Evolutionary conservation across 176 grass and related monocot species (phyloP), one percentile per base, ranked within the genome.

Genomic region (Bolboschoenus planiculmis): DNA sequence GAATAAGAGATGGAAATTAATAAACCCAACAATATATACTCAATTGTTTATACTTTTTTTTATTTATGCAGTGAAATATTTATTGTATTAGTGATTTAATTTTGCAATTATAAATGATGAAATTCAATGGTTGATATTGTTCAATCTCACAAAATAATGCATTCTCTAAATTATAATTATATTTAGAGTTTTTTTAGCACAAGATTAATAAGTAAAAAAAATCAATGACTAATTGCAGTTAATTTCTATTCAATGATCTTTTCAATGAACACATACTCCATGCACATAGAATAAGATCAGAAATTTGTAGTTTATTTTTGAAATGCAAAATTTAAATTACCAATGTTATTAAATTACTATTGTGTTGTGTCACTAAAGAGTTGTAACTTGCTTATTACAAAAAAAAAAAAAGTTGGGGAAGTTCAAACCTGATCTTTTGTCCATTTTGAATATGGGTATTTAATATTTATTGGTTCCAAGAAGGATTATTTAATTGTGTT

Each of bases 391-490:
- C 18, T 9, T 3, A 37, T 10, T 3, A 20, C 3, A 20, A 9
- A 18, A 4, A 37, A 8, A 3, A 27, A 27, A 27, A 30, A 7
- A 24, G 23, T 26, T 7, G 23, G 47, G 6, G n/a, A 34, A 7
- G 5, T 36, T 39, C 35, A 37, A 67, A 9, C 6, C 36, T 39
- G 34, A 37, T 20, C 18, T 67, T 35, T 67, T 81, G 54, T 56
- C 6, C 31, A 13, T 20, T 81, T 81, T 61, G 21, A 61, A 81
- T 63, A 29, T 56, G n/a, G 40, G 34, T 56, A 79, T 58, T 68
- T 56, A 78, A 20, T 56, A 79, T 58, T 68, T 56, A 78, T 79
- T 79, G 35, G 0, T 81, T 26, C 33, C 56, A 29, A 57, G 34
- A 63, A 81, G 15, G 37, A 61, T 81, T 43, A 63, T 63, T 43